Percentiles rank a stretch among this genome's conserved stretches.
These are phyloP conservation scores for Fusarium transvaalense DNA, from an alignment of 2,329 filamentous ascomycete species.

Conservation along the genomic window DNA sequence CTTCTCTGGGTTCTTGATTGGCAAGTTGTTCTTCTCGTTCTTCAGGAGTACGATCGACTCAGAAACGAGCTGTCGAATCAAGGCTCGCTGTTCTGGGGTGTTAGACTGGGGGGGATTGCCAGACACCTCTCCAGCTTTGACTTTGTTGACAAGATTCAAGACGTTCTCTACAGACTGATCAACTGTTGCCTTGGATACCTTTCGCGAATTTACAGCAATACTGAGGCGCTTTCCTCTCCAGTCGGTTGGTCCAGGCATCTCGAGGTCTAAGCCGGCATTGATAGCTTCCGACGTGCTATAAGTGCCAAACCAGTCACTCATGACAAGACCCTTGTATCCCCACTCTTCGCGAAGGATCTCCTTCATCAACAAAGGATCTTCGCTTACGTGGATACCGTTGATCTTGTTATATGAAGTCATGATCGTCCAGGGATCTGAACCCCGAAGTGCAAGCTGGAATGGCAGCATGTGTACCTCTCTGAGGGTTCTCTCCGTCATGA, in stretches of 20 bases:
- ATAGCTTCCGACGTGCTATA: constrained; percentile 50
- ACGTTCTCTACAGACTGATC: constrained; percentile 47
- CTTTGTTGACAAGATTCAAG: constrained; percentile 33
- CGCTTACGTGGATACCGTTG: constrained; percentile 55
- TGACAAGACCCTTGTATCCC: constrained; percentile 37
- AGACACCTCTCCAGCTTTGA: constrained; percentile 1
- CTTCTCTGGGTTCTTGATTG: constrained; percentile 31
- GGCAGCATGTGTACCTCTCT: constrained; percentile 50
- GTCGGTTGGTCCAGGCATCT: constrained; percentile 53
- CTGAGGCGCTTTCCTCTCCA: constrained; percentile 44
- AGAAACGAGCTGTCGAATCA: constrained; percentile 30
- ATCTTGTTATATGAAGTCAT: constrained; percentile 52
- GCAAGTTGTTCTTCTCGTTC: constrained; percentile 9
- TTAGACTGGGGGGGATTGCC: constrained; percentile 15
- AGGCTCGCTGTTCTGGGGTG: constrained; percentile 24
- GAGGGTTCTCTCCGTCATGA: constrained; percentile 39
- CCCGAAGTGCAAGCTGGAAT: constrained; percentile 55
- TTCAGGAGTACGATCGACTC: constrained; percentile 34
- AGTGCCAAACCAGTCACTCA: constrained; percentile 54
- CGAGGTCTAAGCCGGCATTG: constrained; percentile 48
- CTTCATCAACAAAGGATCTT: constrained; percentile 36
- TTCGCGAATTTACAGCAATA: constrained; percentile 45
- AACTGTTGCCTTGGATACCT: constrained; percentile 38
- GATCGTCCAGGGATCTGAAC: constrained; percentile 55
- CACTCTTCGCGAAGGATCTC: constrained; percentile 51